Base-by-base conservation (phyloP, 2,329 filamentous ascomycete species). In the Colletotrichum caudatum region DNA sequence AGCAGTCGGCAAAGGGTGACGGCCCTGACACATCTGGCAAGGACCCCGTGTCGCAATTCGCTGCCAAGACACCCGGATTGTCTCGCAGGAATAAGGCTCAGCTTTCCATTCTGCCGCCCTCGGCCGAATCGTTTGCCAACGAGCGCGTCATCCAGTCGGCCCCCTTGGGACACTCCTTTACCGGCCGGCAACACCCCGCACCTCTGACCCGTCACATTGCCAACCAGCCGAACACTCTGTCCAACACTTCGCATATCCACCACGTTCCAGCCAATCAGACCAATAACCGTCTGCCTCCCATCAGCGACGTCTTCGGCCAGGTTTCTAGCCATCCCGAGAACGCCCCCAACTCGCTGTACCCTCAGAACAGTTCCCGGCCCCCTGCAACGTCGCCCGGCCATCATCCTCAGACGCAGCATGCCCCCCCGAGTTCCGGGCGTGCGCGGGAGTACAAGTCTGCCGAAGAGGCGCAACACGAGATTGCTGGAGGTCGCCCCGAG, bases 81-180 rank as follows among this genome's bases (percentile, higher is more conserved):
- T 92, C 90, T 71, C 88, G 89, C 75, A 89, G 92, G 79, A 90
- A 94, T 81, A 94, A 93, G 79, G 92, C 93, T 8, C 96, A 96
- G 50, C 86, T 99, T 60, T 97, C 94, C 69, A 99, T 99, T 76
- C 93, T 97, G n/a, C 93, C 96, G 35, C 96, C 96, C 1, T 94
- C 94, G 7, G 94, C 97, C 75, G 91, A 96, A 76, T 92, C 95
- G 73, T 98, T 98, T 78, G 94, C 95, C 76, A 91, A 94, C 78
- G 96, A 99, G 85, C 89, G 96, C 76, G 94, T 98, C 46, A 97
- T 99, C 73, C 96, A 99, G 82, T 99, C 96, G 5, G 96, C 96
- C 9, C 96, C 96, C 20, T 88, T 99, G 33, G 92, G 97, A 77
- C 95, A 98, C 80, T 97, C 94, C 48, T 99, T 99, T 80, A 98